These are phyloP conservation scores for Flaveria floridana DNA, from an alignment of 140 eudicot genomes.

Conservation along the genomic window DNA sequence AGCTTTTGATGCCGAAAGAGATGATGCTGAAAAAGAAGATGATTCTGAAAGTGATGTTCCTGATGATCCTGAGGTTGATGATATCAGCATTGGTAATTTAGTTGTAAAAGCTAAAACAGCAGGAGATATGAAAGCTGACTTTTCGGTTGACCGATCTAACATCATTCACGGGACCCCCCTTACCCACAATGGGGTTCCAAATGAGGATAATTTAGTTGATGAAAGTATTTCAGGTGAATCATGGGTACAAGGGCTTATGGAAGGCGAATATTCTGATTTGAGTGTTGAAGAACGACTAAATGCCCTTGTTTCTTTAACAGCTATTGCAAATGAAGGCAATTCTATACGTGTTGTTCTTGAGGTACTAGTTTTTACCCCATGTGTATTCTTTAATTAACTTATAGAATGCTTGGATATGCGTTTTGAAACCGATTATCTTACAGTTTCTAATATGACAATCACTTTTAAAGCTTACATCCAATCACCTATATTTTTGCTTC, in stretches of 20 bases:
- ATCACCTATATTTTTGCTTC: background rate
- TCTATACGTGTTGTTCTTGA: slow-evolving; percentile 70
- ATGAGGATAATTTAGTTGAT: slow-evolving; percentile 54
- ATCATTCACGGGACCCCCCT: slow-evolving; percentile 29
- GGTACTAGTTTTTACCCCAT: slow-evolving; percentile 38
- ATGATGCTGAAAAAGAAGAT: slow-evolving; percentile 68
- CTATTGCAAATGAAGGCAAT: slow-evolving; percentile 88
- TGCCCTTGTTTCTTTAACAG: slow-evolving; percentile 76
- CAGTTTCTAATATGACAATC: background rate
- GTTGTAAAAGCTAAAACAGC: slow-evolving; percentile 30
- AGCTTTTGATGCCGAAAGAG: slow-evolving; percentile 70
- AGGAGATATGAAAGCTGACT: slow-evolving; percentile 33
- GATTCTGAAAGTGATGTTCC: slow-evolving; percentile 75
- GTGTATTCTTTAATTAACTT: background rate
- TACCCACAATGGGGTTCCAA: slow-evolving; percentile 27
- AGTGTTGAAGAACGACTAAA: slow-evolving; percentile 79
- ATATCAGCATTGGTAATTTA: slow-evolving; percentile 36
- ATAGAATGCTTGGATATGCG: background rate
- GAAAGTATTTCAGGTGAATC: slow-evolving; percentile 63
- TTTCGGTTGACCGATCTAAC: slow-evolving; percentile 33
- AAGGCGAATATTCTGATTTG: slow-evolving; percentile 76
- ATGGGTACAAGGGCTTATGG: slow-evolving; percentile 90
- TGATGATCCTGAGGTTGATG: slow-evolving; percentile 76
- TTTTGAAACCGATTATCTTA: background rate
- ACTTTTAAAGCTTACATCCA: background rate